Base-by-base conservation (phyloP, 2,329 filamentous ascomycete species). In the Neoarthrinium moseri region DNA sequence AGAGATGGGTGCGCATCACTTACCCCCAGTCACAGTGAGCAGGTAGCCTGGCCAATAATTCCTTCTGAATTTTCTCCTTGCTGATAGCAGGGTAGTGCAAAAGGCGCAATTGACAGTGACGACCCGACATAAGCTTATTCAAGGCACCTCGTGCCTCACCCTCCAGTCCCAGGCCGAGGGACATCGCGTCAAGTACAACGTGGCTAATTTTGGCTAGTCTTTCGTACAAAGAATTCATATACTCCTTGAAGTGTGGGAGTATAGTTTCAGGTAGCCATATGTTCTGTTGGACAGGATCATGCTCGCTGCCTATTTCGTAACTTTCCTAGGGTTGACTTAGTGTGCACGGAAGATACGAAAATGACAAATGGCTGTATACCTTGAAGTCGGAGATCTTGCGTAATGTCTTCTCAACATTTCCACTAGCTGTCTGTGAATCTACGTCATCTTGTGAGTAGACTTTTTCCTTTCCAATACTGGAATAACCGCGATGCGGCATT, bases 1-100 rank as follows among this genome's bases (percentile, higher is more conserved):
- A 37, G 18, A 22, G 11, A 40, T 30, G 4, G 20, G 46, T 58
- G 13, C n/a, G 5, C 26, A n/a, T 11, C 12, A 5, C 52, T 50
- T 53, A 67, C 49, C 67, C 73, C 70, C 75, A 81, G 52, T 81
- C 78, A 3, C 70, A 77, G 58, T 81, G 77, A 4, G 74, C 69
- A 0, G 74, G 71, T 40, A 78, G 37, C 12, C 58, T 47, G 11
- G 53, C 51, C 17, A 61, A 22, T 18, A 53, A 13, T 13, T 54
- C 46, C 17, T 49, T 54, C 37, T 49, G 43, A 13, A 57, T 21
- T 24, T 42, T 54, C 10, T 48, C 47, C 33, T 53, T 56, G 8
- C 13, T 48, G 18, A 59, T 49, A 3, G 41, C 20, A 5, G 58
- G 56, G 27, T 61, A 54, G 24, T 56, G 54, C 24, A 56, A 24